These are phyloP conservation scores for Elongisporangium prolatum DNA, from an alignment of 352 stramenopile species.

Conservation along the genomic window DNA sequence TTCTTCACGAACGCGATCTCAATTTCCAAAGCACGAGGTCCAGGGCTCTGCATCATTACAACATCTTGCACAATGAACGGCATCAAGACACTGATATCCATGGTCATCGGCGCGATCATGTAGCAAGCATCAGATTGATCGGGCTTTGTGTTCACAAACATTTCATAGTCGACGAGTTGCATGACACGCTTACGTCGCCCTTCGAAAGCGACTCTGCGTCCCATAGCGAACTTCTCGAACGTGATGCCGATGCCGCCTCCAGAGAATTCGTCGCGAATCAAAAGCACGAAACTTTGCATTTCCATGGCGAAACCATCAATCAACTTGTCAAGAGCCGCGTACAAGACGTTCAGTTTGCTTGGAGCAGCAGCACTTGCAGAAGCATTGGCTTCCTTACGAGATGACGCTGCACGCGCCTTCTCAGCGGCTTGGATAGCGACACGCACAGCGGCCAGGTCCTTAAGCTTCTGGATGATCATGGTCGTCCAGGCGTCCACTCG, in stretches of 20 bases:
- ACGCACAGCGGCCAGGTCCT: conserved; percentile 36
- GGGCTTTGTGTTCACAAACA: conserved; percentile 56
- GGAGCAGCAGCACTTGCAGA: conserved; percentile 1
- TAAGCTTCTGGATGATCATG: conserved; percentile 57
- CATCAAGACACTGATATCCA: conserved; percentile 59
- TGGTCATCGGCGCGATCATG: conserved; percentile 43
- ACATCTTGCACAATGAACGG: conserved; percentile 64
- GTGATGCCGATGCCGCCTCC: conserved; percentile 43
- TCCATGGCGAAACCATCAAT: conserved; percentile 69
- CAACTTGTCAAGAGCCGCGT: conserved; percentile 51
- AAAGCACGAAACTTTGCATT: conserved; percentile 41
- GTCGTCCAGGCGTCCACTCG: conserved; percentile 56
- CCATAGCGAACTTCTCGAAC: conserved; percentile 60
- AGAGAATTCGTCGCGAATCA: conserved; percentile 59
- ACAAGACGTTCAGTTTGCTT: conserved; percentile 45
- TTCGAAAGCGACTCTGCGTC: conserved; percentile 22
- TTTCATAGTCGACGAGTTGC: conserved; percentile 53
- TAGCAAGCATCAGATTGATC: conserved; percentile 30
- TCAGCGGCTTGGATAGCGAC: conserved; percentile 23
- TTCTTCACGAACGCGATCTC: conserved; percentile 38
- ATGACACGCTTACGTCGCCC: conserved; percentile 40
- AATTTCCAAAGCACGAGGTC: conserved; percentile 41
- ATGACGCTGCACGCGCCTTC: conserved; percentile 9
- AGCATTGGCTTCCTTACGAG: conserved; percentile 2
- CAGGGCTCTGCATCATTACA: conserved; percentile 34